Percentiles rank a stretch among this genome's conserved stretches.
Evolutionary conservation across 2,329 filamentous ascomycete species (phyloP).

Genomic region (Xylaria sp.): DNA sequence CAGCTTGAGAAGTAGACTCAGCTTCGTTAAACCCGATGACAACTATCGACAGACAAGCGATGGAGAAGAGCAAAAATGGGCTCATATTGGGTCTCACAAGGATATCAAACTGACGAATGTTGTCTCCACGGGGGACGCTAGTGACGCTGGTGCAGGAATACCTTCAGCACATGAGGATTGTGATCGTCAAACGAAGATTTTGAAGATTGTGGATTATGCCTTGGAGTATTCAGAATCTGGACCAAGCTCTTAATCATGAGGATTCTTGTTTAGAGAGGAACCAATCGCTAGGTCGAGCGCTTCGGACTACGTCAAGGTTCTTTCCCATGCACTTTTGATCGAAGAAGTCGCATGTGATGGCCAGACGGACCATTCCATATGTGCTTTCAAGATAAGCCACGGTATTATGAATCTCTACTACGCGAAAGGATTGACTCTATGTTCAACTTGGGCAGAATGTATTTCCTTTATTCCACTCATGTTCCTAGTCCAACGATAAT

Average conservation of each 20-base stretch:
- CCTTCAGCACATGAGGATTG: conserved; percentile 38
- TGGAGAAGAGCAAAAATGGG: conserved; percentile 39
- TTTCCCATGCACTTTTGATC: too few species aligned
- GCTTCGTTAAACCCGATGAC: conserved; percentile 30
- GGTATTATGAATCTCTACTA: neutral
- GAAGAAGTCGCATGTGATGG: neutral
- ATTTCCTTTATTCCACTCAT: neutral
- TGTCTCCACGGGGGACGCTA: conserved; percentile 32
- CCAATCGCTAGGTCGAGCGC: neutral
- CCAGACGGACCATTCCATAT: neutral
- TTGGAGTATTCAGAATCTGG: conserved; percentile 43
- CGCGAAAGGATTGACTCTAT: neutral
- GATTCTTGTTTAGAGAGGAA: too few species aligned
- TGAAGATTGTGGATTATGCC: conserved; percentile 48
- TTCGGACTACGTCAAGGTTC: neutral
- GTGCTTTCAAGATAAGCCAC: neutral
- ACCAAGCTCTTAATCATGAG: neutral
- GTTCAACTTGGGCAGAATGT: neutral
- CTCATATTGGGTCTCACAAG: conserved; percentile 35
- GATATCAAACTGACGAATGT: conserved; percentile 34
- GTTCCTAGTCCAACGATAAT: neutral
- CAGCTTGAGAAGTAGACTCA: conserved; percentile 30
- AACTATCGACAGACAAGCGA: conserved; percentile 29
- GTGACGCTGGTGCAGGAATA: conserved; percentile 18
- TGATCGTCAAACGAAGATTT: conserved; percentile 37